Evolutionary conservation across 495 filamentous ascomycete species (phyloP).

Genomic region (Cryomyces minteri): DNA sequence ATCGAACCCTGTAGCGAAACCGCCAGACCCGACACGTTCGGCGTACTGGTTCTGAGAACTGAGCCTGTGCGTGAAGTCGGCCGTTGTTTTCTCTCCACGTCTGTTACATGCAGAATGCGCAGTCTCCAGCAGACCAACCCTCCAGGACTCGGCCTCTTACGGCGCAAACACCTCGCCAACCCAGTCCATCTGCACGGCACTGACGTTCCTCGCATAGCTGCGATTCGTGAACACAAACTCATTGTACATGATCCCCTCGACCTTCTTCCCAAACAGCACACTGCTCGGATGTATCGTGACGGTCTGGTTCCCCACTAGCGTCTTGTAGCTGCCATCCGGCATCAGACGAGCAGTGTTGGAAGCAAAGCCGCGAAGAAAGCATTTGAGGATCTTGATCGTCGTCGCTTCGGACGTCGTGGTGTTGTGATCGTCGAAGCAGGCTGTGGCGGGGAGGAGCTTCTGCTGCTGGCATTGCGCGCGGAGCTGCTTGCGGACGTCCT

Average conservation of each 20-base stretch:
- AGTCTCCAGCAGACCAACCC: too few species aligned
- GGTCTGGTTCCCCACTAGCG: slow-evolving; percentile 62
- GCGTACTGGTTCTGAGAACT: too few species aligned
- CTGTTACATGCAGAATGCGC: too few species aligned
- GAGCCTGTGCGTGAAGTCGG: too few species aligned
- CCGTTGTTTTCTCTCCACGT: too few species aligned
- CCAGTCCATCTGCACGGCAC: slow-evolving; percentile 76
- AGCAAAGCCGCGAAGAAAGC: slow-evolving; percentile 66
- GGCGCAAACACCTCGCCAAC: slow-evolving; percentile 59
- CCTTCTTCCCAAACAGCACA: slow-evolving; percentile 67
- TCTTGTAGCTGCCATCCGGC: slow-evolving; percentile 73
- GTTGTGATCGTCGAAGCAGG: not conserved
- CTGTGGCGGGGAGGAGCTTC: slow-evolving; percentile 18
- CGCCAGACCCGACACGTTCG: too few species aligned
- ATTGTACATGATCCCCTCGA: slow-evolving; percentile 88
- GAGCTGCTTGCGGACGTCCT: slow-evolving; percentile 73
- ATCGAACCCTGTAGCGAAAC: too few species aligned
- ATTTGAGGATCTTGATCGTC: slow-evolving; percentile 45
- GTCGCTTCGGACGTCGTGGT: slow-evolving; percentile 1
- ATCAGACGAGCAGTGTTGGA: slow-evolving; percentile 67
- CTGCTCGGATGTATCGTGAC: slow-evolving; percentile 84
- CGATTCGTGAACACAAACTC: slow-evolving; percentile 91
- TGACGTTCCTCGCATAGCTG: slow-evolving; percentile 80
- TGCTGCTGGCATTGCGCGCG: slow-evolving; percentile 37
- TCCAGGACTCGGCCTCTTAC: too few species aligned